Percentiles rank a stretch among this genome's conserved stretches.
phyloP scores from a whole-genome alignment of 2,329 filamentous ascomycete species.

The Epichloe baconii region DNA sequence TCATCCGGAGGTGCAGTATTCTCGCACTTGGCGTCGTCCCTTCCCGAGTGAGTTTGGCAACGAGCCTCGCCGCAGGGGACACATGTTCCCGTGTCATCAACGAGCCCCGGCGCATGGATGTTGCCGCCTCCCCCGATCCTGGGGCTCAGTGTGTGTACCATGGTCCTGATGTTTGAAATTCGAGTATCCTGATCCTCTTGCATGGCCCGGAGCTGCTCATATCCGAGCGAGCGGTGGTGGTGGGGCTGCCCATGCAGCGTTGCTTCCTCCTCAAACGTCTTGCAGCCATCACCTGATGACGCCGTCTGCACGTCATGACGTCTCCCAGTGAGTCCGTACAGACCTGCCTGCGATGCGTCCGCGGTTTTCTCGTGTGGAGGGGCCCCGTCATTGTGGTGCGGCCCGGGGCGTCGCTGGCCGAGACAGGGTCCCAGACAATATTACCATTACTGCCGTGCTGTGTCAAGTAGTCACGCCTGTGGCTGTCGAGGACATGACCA shows the following conservation, averaged over 20 bases:
- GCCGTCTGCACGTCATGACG: background rate
- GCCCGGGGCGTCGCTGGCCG: background rate
- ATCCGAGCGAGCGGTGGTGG: background rate
- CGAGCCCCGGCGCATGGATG: background rate
- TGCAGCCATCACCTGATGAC: background rate
- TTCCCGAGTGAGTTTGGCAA: too few species aligned
- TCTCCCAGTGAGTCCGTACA: background rate
- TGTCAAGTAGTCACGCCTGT: background rate
- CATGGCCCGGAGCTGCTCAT: background rate
- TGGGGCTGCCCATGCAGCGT: background rate
- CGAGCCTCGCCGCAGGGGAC: too few species aligned
- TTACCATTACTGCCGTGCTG: background rate
- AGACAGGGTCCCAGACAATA: background rate
- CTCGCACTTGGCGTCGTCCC: too few species aligned
- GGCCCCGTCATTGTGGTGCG: background rate
- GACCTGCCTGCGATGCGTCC: background rate
- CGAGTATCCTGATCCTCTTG: background rate
- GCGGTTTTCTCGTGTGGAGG: background rate
- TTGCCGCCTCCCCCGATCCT: background rate
- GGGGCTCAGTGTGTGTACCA: background rate
- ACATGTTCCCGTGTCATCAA: background rate
- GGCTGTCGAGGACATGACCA: background rate
- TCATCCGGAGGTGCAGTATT: too few species aligned
- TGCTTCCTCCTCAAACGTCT: background rate
- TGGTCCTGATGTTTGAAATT: background rate